These are phyloP conservation scores for Aspergillus puulaauensis DNA, from an alignment of 2,329 filamentous ascomycete genomes.

Conservation along the genomic window DNA sequence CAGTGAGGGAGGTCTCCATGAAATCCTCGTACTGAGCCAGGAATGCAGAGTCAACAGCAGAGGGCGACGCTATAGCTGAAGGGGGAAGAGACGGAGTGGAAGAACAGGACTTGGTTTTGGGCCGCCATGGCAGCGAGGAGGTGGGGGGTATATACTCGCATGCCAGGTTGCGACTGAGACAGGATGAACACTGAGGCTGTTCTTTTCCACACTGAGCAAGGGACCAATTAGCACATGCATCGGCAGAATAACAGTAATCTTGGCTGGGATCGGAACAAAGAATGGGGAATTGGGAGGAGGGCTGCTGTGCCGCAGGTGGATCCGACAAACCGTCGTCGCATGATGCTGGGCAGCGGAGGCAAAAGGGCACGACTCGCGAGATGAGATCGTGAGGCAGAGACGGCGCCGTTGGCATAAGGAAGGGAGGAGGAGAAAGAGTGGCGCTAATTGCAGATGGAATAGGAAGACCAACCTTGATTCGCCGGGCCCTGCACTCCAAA, in stretches of 20 bases:
- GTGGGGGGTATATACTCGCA: slow-evolving; percentile 15
- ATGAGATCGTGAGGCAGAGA: background rate
- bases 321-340: background rate
- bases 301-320: background rate
- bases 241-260: background rate
- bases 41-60: slow-evolving; percentile 6
- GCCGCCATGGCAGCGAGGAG: slow-evolving; percentile 13
- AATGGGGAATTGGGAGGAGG: background rate
- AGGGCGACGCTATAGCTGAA: slow-evolving; percentile 10
- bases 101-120: slow-evolving; percentile 12
- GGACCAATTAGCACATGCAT: slow-evolving; percentile 12
- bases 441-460: background rate
- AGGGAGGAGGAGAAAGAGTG: background rate
- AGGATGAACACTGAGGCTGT: slow-evolving; percentile 17
- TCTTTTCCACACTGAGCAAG: slow-evolving; percentile 16
- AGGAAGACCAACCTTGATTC: slow-evolving; percentile 21
- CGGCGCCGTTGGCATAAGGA: background rate
- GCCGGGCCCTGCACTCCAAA: slow-evolving; percentile 19
- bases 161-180: slow-evolving; percentile 14
- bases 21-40: slow-evolving; percentile 10
- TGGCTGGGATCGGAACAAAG: background rate
- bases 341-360: background rate
- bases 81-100: slow-evolving; percentile 10
- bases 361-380: background rate
- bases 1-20: slow-evolving; percentile 6